Evolutionary conservation across 2,329 filamentous ascomycete species (phyloP), one percentile per base, ranked within the genome.

Genomic region (Penicillium janthinellum): DNA sequence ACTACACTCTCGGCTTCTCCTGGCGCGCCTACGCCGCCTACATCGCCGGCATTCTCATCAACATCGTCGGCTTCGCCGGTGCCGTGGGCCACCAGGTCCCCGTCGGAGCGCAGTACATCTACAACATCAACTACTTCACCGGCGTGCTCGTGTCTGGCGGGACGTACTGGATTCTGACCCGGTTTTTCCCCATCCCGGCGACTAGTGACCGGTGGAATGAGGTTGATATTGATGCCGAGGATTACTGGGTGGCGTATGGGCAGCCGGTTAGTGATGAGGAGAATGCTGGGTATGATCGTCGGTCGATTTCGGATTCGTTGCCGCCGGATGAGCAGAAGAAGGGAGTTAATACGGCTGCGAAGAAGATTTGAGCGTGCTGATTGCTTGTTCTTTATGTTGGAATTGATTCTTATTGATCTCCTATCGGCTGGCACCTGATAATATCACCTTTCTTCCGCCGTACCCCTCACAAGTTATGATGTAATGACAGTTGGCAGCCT

Each of bases 41-140:
- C 73, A 84, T 96, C 60, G 81, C 85, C 1, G 92, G 92, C 12
- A 96, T 96, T 62, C 73, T 95, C 5, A 89, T 96, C 81, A 96
- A 96, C 68, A 90, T 97, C 4, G 91, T 96, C 4, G 93, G 93
- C 0, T 97, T 97, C 66, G 92, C 88, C 0, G 92, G 91, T 2
- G 92, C 90, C 0, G 84, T 96, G 28, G 91, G 91, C 0, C 76
- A 73, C 20, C 71, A 78, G 0, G 91, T 96, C 0, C 93, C 94
- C 0, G 80, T 85, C 5, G 92, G 89, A 0, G 93, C 94, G 0
- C 86, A 84, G 0, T 96, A 96, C 71, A 86, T 97, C 60, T 97
- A 96, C 81, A 90, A 92, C 65, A 71, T 97, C 68, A 96, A 96
- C 76, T 97, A 93, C 80, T 96, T 97, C 74, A 84, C 85, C 45